phyloP scores from a whole-genome alignment of 805 yeast species.

The Candida maltosa region DNA sequence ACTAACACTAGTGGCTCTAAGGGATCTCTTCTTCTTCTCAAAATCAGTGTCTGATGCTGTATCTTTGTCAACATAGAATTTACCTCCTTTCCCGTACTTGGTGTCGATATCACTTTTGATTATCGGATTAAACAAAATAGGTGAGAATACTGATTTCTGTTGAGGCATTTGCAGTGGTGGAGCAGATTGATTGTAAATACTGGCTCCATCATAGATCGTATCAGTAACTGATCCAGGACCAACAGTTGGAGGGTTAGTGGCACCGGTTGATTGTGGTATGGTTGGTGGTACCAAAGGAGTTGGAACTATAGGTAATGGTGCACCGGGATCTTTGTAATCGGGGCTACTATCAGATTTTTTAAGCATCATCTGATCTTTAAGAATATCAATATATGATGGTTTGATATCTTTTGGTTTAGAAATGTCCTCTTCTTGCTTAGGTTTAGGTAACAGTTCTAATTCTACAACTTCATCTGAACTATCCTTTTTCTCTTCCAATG shows the following conservation, averaged over 20 bases:
- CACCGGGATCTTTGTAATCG: conserved; percentile 79
- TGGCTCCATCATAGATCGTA: neutral
- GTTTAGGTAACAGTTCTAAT: neutral
- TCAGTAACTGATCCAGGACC: too few species aligned
- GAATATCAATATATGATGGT: conserved; percentile 42
- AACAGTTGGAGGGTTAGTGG: too few species aligned
- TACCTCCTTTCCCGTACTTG: conserved; percentile 87
- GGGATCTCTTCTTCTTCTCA: conserved; percentile 15
- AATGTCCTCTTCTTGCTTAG: neutral
- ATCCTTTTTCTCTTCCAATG: neutral
- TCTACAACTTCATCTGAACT: conserved; percentile 8
- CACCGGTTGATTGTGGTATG: neutral
- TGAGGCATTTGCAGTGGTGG: conserved; percentile 5
- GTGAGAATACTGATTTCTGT: conserved; percentile 70
- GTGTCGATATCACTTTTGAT: conserved; percentile 75
- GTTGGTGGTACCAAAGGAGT: conserved; percentile 37
- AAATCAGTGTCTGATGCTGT: conserved; percentile 16
- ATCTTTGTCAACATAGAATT: conserved; percentile 62
- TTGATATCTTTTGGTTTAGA: neutral
- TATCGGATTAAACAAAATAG: conserved; percentile 76
- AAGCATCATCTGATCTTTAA: conserved; percentile 56
- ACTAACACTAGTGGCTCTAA: conserved; percentile 35
- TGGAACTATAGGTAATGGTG: conserved; percentile 63
- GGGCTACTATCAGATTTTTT: conserved; percentile 27
- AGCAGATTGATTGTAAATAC: neutral